Evolutionary conservation across 2,329 filamentous ascomycete genomes (phyloP).

Genomic region (Coccinonectria pachysandricola): DNA sequence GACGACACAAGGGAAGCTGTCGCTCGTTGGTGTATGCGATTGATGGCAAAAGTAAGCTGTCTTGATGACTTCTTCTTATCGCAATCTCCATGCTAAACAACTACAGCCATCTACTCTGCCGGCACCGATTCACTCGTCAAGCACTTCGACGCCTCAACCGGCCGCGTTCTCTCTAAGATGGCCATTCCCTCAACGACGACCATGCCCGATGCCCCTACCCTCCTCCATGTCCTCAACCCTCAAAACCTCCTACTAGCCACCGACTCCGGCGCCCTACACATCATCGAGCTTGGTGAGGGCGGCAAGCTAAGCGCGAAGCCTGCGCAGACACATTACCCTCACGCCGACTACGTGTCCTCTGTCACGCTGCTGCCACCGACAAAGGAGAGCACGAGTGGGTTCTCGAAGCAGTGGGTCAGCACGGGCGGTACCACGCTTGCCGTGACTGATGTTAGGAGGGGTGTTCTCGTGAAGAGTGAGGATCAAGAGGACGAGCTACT

Average conservation of each 20-base stretch:
- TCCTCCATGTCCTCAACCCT: conserved; percentile 75
- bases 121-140: conserved; percentile 51
- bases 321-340: conserved; percentile 71
- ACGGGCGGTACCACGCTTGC: conserved; percentile 87
- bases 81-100: not conserved
- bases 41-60: conserved; percentile 60
- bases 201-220: conserved; percentile 60
- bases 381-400: conserved; percentile 73
- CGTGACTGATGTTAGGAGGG: conserved; percentile 77
- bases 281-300: conserved; percentile 68
- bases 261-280: conserved; percentile 80
- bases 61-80: conserved; percentile 19
- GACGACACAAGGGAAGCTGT: conserved; percentile 89
- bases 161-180: conserved; percentile 71
- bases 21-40: conserved; percentile 66
- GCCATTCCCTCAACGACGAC: conserved; percentile 52
- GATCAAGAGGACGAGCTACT: conserved; percentile 92
- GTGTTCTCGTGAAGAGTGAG: conserved; percentile 79
- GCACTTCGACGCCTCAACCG: conserved; percentile 46
- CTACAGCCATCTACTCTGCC: conserved; percentile 49
- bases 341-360: conserved; percentile 87
- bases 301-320: conserved; percentile 48
- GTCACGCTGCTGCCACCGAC: conserved; percentile 74
- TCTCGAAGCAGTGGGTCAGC: conserved; percentile 88
- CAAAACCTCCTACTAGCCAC: conserved; percentile 83